Evolutionary conservation across 192 early-diverging fungal species (phyloP), one percentile per base, ranked within the genome.

Genomic region (Gonapodya prolifera): DNA sequence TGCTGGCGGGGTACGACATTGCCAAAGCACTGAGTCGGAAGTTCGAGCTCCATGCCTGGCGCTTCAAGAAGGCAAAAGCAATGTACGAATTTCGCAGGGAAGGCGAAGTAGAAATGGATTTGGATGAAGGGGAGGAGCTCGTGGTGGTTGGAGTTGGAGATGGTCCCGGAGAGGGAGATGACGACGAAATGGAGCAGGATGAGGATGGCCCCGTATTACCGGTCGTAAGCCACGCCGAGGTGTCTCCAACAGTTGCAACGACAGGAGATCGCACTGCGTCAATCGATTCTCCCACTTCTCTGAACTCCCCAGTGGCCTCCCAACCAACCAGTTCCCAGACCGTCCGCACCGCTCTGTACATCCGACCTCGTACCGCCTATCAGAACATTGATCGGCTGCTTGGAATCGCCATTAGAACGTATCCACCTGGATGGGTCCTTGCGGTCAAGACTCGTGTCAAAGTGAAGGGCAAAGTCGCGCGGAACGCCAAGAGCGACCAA

Each of bases 41-140:
- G 31, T 32, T 73, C 8, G 71, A 30, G 71, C 71, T 73, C 2
- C 71, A 73, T 32, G 28, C 2, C 8, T 73, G 18, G 28, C 2
- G 28, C 16, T 73, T 73, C 71, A 32, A 18, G 29, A 73, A 73
- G 71, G 71, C 71, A 32, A 16, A 32, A 8, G 71, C 71, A 2
- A 73, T 73, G 71, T 73, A 73, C 31, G 71, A 73, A 29, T 73
- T 73, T 29, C 71, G 32, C 28, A 8, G 71, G 2, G 71, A 30
- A 32, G 32, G 28, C 71, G 71, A 73, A 32, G 18, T 18, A 8
- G 71, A 73, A 32, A 73, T 73, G 71, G 32, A 18, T 32, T 18
- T 73, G 71, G 28, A 32, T 29, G 71, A 73, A 32, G 71, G 71
- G 8, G 71, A 73, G 71, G 71, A 32, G 8, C 18, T 73, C 16